A percentile compares a stretch with the other conserved stretches of the same genome.
Conservation (phyloP, 192 early-diverging fungal genomes). For the Geranomyces variabilis region DNA sequence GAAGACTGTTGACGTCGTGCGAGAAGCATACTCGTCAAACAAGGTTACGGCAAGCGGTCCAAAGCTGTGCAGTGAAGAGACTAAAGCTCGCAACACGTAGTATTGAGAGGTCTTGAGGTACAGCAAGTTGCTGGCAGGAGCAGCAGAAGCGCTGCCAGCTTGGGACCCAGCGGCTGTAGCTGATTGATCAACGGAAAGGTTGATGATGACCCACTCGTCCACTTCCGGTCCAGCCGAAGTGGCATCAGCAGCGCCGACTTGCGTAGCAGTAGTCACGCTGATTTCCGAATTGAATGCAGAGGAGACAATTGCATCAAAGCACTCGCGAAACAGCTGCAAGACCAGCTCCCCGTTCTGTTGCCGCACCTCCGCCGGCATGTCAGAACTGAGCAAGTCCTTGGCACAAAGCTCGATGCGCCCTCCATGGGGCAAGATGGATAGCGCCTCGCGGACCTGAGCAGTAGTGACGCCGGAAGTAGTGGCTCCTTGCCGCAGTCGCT, state of each 20-base stretch:
- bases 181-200: background rate
- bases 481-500: no score
- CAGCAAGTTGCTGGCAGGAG: no score
- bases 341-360: background rate
- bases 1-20: no score
- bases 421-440: no score
- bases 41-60: no score
- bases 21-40: no score
- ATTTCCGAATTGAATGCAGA: background rate
- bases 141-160: no score
- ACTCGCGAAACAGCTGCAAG: background rate
- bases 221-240: background rate
- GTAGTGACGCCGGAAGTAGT: no score
- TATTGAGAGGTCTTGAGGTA: no score
- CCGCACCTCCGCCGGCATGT: background rate
- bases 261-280: background rate
- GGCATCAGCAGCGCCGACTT: background rate
- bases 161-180: background rate
- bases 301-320: background rate
- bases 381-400: background rate
- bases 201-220: conserved; percentile 1
- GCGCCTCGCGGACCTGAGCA: no score
- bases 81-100: no score
- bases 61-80: no score
- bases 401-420: background rate